Conservation (phyloP, 305 asterid genomes). For the Fraxinus albicans region DNA sequence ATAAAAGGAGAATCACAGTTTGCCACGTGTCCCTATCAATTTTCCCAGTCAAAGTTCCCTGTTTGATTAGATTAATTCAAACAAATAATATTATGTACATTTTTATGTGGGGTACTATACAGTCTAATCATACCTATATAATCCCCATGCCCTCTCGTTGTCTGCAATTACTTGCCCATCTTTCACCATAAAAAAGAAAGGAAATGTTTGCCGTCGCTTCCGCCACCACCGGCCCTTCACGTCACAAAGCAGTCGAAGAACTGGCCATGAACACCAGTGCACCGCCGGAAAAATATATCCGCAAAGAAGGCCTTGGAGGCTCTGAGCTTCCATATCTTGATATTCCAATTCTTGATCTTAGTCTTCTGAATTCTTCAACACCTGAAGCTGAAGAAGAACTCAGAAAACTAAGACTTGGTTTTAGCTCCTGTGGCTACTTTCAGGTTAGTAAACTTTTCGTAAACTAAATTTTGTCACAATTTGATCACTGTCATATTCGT, state of each 20-base stretch:
- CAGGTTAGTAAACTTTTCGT: not conserved
- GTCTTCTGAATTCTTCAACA: not conserved
- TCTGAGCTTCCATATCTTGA: not conserved
- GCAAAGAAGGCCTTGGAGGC: not conserved
- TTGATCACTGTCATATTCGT: not conserved
- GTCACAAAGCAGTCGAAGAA: not conserved
- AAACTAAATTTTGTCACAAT: not conserved
- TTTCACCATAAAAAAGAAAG: not conserved
- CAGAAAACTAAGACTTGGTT: not conserved
- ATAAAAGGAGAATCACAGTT: no score
- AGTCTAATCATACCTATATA: no score
- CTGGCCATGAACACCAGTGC: not conserved
- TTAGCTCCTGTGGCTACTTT: not conserved
- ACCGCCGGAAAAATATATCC: not conserved
- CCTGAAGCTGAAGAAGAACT: not conserved
- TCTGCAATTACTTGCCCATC: not conserved
- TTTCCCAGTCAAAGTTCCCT: no score
- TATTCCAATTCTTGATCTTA: not conserved
- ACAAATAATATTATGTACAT: no score
- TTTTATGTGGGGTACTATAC: no score
- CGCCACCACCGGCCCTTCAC: not conserved
- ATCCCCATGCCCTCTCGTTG: not conserved
- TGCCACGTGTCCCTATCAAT: no score
- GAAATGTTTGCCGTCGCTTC: not conserved
- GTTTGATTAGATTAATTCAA: no score